Conservation (phyloP, 2,329 filamentous ascomycete genomes). For the Sclerotinia subarctica region DNA sequence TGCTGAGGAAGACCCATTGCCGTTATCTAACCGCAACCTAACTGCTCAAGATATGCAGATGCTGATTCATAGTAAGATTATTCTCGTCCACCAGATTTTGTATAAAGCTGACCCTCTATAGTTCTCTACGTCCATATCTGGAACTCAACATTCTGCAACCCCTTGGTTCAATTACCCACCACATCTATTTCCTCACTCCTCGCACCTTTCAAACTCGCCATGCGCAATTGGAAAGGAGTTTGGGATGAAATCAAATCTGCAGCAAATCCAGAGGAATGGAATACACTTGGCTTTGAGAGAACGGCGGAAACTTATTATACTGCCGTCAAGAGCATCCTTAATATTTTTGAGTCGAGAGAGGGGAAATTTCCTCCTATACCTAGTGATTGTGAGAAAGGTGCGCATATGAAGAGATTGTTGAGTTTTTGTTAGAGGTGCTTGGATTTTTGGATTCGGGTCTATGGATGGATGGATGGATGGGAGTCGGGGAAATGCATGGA, state of each 20-base stretch:
- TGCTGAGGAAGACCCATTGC: conserved; percentile 25
- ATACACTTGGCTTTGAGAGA: conserved; percentile 35
- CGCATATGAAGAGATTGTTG: conserved; percentile 34
- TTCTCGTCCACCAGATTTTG: background rate
- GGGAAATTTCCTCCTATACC: conserved; percentile 32
- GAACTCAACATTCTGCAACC: conserved; percentile 34
- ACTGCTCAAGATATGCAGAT: conserved; percentile 38
- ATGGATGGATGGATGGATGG: background rate
- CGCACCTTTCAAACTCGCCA: conserved; percentile 32
- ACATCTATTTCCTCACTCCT: conserved; percentile 26
- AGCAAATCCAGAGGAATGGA: conserved; percentile 30
- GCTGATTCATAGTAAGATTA: conserved; percentile 34
- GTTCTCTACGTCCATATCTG: conserved; percentile 37
- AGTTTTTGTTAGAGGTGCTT: conserved; percentile 23
- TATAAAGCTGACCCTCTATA: conserved; percentile 10
- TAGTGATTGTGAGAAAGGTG: conserved; percentile 36
- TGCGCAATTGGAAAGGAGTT: conserved; percentile 35
- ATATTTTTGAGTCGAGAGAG: conserved; percentile 30
- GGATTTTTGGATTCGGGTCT: background rate
- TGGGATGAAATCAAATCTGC: conserved; percentile 35
- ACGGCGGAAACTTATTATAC: conserved; percentile 36
- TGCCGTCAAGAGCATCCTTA: conserved; percentile 29
- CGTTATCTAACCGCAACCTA: conserved; percentile 26
- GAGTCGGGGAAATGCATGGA: background rate
- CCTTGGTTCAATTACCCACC: conserved; percentile 26